phyloP scores from a whole-genome alignment of 164 flowering plant genomes.

The Berberis vulgaris region DNA sequence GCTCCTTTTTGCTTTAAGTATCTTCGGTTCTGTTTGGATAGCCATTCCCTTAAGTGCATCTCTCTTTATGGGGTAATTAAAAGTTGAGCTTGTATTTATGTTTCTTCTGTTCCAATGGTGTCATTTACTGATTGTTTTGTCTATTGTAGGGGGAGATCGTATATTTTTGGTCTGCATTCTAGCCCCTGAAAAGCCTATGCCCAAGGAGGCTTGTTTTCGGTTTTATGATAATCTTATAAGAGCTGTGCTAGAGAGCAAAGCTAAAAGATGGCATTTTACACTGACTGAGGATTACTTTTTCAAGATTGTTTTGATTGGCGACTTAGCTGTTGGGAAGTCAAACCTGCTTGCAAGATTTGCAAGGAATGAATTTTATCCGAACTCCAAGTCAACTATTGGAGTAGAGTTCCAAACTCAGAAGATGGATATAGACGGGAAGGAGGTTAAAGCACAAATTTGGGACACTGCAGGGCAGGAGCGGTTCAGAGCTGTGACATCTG shows the following conservation, averaged over 20 bases:
- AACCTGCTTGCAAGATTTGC: conserved; percentile 71
- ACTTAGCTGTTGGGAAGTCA: conserved; percentile 72
- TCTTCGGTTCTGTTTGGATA: too few relatives aligned
- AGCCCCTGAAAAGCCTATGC: too few relatives aligned
- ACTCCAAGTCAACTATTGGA: conserved; percentile 66
- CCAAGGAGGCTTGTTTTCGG: too few relatives aligned
- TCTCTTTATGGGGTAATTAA: too few relatives aligned
- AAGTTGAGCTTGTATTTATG: too few relatives aligned
- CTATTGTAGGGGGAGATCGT: too few relatives aligned
- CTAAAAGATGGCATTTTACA: conserved; percentile 33
- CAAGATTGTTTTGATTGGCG: conserved; percentile 61
- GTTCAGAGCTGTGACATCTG: conserved; percentile 69
- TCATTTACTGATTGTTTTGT: too few relatives aligned
- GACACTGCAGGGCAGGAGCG: conserved; percentile 74
- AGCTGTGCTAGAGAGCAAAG: neutral
- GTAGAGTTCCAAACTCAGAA: conserved; percentile 72
- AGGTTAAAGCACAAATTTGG: conserved; percentile 68
- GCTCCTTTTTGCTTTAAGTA: too few relatives aligned
- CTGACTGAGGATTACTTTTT: conserved; percentile 62
- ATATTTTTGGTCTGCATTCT: too few relatives aligned
- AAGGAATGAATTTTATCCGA: conserved; percentile 55
- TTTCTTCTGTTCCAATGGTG: too few relatives aligned
- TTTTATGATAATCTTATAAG: conserved; percentile 6
- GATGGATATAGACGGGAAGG: conserved; percentile 59
- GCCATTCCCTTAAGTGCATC: too few relatives aligned